These are phyloP conservation scores for Pichia sp. DNA, from an alignment of 1,139 yeast species.

Conservation along the genomic window DNA sequence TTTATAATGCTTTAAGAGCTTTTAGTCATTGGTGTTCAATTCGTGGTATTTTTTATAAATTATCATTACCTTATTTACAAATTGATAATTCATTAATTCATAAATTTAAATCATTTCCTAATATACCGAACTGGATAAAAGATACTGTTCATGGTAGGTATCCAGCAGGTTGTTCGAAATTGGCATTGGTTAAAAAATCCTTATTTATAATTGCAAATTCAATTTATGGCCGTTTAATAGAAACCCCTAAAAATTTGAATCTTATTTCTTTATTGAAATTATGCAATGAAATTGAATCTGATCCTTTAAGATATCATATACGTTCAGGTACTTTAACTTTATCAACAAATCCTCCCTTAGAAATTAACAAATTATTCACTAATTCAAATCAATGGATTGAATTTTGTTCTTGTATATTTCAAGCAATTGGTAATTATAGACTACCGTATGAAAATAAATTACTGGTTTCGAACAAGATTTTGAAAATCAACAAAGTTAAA, in stretches of 20 bases:
- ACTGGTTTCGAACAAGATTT: slow-evolving; percentile 39
- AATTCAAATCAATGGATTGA: slow-evolving; percentile 31
- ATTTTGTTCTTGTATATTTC: slow-evolving; percentile 31
- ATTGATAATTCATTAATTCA: slow-evolving; percentile 31
- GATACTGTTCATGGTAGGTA: slow-evolving; percentile 40
- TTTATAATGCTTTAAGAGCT: slow-evolving; percentile 44
- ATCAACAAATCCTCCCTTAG: slow-evolving; percentile 32
- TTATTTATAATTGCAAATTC: slow-evolving; percentile 29
- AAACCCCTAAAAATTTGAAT: slow-evolving; percentile 24
- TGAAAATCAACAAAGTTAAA: slow-evolving; percentile 30
- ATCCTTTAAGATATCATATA: slow-evolving; percentile 47
- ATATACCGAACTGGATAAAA: slow-evolving; percentile 38
- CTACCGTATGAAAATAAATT: slow-evolving; percentile 34
- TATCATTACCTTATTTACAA: slow-evolving; percentile 39
- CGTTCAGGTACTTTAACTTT: slow-evolving; percentile 38
- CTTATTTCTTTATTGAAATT: slow-evolving; percentile 36
- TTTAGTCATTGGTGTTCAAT: slow-evolving; percentile 55
- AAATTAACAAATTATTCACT: slow-evolving; percentile 35
- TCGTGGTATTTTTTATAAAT: slow-evolving; percentile 40
- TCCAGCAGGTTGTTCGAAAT: slow-evolving; percentile 52
- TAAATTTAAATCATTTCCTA: slow-evolving; percentile 38
- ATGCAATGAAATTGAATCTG: slow-evolving; percentile 42
- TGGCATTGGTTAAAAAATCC: slow-evolving; percentile 38
- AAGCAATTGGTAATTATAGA: slow-evolving; percentile 25
- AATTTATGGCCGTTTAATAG: slow-evolving; percentile 30